These are phyloP conservation scores for Geranium rotundifolium DNA, from an alignment of 345 rosid species.

Conservation along the genomic window DNA sequence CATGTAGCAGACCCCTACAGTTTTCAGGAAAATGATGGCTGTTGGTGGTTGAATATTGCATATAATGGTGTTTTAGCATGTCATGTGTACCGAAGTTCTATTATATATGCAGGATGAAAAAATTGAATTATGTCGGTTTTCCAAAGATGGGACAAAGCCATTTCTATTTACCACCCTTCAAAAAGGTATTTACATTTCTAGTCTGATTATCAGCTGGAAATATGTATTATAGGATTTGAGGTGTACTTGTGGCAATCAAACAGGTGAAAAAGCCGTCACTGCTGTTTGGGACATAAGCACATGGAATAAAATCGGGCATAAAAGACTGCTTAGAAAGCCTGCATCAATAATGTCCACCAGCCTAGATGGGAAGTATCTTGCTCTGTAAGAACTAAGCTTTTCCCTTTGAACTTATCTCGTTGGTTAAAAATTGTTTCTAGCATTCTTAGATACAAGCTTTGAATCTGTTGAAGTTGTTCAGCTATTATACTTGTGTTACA, in stretches of 20 bases:
- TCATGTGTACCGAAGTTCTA: neutral
- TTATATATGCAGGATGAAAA: conserved; percentile 58
- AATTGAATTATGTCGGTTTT: conserved; percentile 72
- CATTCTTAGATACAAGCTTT: neutral
- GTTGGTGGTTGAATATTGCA: neutral
- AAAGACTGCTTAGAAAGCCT: conserved; percentile 70
- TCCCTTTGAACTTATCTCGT: neutral
- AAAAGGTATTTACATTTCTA: conserved; percentile 30
- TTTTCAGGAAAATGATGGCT: no score
- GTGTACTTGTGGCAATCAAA: conserved; percentile 10
- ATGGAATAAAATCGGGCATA: conserved; percentile 85
- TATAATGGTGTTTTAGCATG: conserved; percentile 2
- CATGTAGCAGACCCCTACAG: no score
- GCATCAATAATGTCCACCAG: conserved; percentile 80
- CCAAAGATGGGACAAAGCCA: conserved; percentile 91
- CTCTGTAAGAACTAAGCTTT: conserved; percentile 42
- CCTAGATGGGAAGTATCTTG: conserved; percentile 89
- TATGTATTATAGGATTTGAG: conserved; percentile 2
- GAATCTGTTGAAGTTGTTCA: neutral
- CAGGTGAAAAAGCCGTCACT: conserved; percentile 62
- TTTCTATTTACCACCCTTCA: conserved; percentile 76
- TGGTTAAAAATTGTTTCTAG: neutral
- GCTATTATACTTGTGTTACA: neutral
- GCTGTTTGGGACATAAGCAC: conserved; percentile 83
- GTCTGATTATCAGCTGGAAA: neutral